These are phyloP conservation scores for Polyplosphaeria fusca DNA, from an alignment of 495 filamentous ascomycete genomes.

Conservation along the genomic window DNA sequence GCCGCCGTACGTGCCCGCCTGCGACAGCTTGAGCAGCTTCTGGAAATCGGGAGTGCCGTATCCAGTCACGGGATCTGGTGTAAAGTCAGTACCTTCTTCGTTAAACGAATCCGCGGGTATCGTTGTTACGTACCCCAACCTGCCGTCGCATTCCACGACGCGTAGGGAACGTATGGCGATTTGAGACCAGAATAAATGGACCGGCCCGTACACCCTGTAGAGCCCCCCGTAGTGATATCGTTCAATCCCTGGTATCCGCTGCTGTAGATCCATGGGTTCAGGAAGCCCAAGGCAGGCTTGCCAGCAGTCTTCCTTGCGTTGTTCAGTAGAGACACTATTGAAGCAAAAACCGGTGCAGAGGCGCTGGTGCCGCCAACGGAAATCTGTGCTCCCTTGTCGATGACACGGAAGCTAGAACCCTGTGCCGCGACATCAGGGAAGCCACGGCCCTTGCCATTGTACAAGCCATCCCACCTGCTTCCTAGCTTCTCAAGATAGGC, in stretches of 20 bases:
- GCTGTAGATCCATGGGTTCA: conserved; percentile 73
- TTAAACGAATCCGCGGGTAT: too few relatives aligned
- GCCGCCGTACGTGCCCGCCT: conserved; percentile 22
- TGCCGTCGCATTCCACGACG: conserved; percentile 46
- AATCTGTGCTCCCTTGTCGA: conserved; percentile 51
- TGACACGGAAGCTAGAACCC: conserved; percentile 51
- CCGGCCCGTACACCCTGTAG: conserved; percentile 57
- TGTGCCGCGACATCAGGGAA: conserved; percentile 74
- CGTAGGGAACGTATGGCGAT: conserved; percentile 37
- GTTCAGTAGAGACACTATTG: conserved; percentile 64
- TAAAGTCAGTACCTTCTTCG: too few relatives aligned
- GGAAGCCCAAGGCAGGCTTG: conserved; percentile 61
- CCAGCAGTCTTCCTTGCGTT: conserved; percentile 58
- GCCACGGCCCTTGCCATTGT: conserved; percentile 64
- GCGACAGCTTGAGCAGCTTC: conserved; percentile 36
- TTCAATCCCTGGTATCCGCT: conserved; percentile 53
- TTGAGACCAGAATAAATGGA: conserved; percentile 46
- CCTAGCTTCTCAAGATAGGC: conserved; percentile 55
- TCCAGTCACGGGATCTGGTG: conserved; percentile 61
- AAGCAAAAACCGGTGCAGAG: conserved; percentile 61
- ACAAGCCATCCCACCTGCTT: conserved; percentile 43
- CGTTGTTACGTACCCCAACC: too few relatives aligned
- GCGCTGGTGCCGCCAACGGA: conserved; percentile 63
- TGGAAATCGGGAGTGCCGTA: conserved; percentile 53
- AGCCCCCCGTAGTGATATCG: conserved; percentile 61